Base-by-base conservation (phyloP, 169 alveolate genomes). In the Cryptosporidium andersoni region DNA sequence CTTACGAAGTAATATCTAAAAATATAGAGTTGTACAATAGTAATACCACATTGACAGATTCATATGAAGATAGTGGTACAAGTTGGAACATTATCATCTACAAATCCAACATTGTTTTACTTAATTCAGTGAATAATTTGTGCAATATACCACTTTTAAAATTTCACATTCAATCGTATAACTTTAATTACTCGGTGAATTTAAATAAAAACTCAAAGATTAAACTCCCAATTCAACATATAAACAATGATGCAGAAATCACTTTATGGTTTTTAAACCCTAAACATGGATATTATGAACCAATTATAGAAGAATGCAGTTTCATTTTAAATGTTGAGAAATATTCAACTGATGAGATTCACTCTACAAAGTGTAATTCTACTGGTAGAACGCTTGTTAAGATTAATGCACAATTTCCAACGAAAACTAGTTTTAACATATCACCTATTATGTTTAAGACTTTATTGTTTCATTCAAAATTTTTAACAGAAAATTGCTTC, bases 261-360 rank as follows among this genome's bases (percentile, higher is more conserved):
- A 45, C 66, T 5, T 25, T 74, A 47, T 74, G 85, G 85, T 34
- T 74, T 0, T 55, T 74, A 63, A 74, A 74, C 49, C 74, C 85
- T n/a, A 60, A 55, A 11, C 85, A 74, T n/a, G 85, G 85, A 8
- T 74, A 74, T 43, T 74, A 55, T 36, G 85, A 74, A 39, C 85
- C 85, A 14, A 25, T 74, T 1, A 34, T 74, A 12, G 85, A 74
- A 36, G 85, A 55, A 7, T 74, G 85, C 60, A 60, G 40, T 48
- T 74, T 74, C 37, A 60, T 36, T 36, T 52, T 74, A 40, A 58
- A 51, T 12, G 12, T 56, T n/a, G 85, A 56, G 11, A 47, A 60
- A 9, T 58, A 34, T 2, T 6, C 45, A 34, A 47, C 40, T 16
- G 11, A 9, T 16, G 85, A 74, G 43, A 64, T 43, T 37, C 60